These are phyloP conservation scores for Aspergillus nanangensis DNA, from an alignment of 495 filamentous ascomycete species.

Conservation along the genomic window DNA sequence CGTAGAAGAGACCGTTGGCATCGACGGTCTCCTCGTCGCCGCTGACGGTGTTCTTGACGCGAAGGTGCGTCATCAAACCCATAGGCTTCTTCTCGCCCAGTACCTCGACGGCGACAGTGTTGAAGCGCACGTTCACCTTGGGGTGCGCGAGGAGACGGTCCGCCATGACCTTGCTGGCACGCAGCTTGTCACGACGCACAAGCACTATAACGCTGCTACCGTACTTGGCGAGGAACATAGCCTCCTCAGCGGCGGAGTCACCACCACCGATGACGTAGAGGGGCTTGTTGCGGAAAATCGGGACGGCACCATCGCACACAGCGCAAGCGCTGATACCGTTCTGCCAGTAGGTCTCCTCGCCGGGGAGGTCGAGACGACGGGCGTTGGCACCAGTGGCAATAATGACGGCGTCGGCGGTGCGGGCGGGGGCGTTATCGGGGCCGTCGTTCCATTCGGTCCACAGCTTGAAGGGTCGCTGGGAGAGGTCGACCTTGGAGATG, in stretches of 20 bases:
- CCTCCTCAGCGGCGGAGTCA: slow-evolving; percentile 96
- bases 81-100: slow-evolving; percentile 70
- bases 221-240: slow-evolving; percentile 96
- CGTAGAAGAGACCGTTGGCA: slow-evolving; percentile 95
- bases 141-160: slow-evolving; percentile 74
- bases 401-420: slow-evolving; percentile 87
- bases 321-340: slow-evolving; percentile 94
- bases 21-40: slow-evolving; percentile 76
- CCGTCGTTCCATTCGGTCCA: slow-evolving; percentile 81
- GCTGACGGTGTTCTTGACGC: slow-evolving; percentile 71
- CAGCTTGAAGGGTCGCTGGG: slow-evolving; percentile 83
- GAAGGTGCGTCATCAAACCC: slow-evolving; percentile 80
- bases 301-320: slow-evolving; percentile 95
- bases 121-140: slow-evolving; percentile 85
- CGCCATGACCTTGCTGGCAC: slow-evolving; percentile 89
- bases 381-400: slow-evolving; percentile 95
- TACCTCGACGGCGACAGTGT: slow-evolving; percentile 74
- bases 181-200: slow-evolving; percentile 78
- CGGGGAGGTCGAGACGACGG: slow-evolving; percentile 72
- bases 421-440: slow-evolving; percentile 53
- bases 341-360: slow-evolving; percentile 95
- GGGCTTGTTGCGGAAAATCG: slow-evolving; percentile 94
- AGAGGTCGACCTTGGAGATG: slow-evolving; percentile 82
- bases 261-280: slow-evolving; percentile 95
- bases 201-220: slow-evolving; percentile 90